Percentiles rank a stretch among this genome's conserved stretches.
Evolutionary conservation across 345 rosid genomes (phyloP).

Genomic region (Bruguiera sexangula): DNA sequence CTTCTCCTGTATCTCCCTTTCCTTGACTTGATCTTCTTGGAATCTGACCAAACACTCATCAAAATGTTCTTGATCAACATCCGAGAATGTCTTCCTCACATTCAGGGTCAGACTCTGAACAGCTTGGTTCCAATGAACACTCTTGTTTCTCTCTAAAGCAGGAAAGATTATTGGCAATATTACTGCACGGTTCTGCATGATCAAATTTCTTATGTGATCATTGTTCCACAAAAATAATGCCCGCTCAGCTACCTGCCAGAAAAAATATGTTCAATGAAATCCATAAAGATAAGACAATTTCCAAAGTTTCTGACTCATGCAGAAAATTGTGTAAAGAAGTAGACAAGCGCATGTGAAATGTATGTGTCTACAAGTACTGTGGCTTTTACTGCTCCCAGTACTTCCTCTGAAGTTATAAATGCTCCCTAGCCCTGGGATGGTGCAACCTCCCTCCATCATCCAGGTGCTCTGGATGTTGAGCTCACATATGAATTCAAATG

Average conservation of each 20-base stretch:
- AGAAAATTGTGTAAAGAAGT: too few relatives aligned
- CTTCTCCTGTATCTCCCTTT: conserved; percentile 40
- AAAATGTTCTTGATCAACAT: conserved; percentile 54
- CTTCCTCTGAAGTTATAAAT: too few relatives aligned
- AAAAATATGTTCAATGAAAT: background rate
- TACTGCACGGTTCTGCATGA: conserved; percentile 43
- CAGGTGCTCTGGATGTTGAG: too few relatives aligned
- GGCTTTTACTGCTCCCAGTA: too few relatives aligned
- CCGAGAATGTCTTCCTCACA: conserved; percentile 52
- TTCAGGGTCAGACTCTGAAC: conserved; percentile 49
- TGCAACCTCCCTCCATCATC: too few relatives aligned
- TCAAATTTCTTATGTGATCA: conserved; percentile 51
- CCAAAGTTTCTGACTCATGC: too few relatives aligned
- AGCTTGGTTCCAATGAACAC: conserved; percentile 60
- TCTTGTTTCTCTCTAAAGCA: conserved; percentile 53
- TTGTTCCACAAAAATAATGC: conserved; percentile 65
- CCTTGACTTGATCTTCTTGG: conserved; percentile 53
- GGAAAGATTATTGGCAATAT: conserved; percentile 55
- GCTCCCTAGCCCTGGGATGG: too few relatives aligned
- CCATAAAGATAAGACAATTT: background rate
- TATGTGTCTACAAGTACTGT: too few relatives aligned
- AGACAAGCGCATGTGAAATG: too few relatives aligned
- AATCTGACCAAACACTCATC: conserved; percentile 62
- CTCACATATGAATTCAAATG: too few relatives aligned
- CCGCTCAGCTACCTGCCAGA: conserved; percentile 60